Base-by-base conservation (phyloP, 148 eudicot genomes). In the Fagopyrum esculentum region DNA sequence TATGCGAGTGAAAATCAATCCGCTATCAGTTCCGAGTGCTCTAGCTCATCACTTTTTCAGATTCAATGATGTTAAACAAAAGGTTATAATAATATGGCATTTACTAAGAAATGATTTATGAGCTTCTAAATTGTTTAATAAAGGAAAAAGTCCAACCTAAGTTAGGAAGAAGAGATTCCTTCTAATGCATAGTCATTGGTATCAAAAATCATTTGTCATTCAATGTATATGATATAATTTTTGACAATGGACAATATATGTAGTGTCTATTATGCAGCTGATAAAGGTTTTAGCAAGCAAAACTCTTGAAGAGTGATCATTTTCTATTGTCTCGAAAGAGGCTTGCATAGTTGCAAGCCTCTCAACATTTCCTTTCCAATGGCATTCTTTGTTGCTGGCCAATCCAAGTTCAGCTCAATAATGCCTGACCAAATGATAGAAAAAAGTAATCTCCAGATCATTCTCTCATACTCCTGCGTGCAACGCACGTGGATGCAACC, bases 311-410 rank as follows among this genome's bases (percentile, higher is more conserved):
- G 86, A 86, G 68, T 76, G 77, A 80, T 94, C 96, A 45, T 49
- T 84, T 72, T 71, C 80, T 46, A 94, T 71, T 79, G 82, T 69
- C 77, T 90, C 90, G 70, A 94, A 83, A 76, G 84, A 80, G 78
- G 80, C 60, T 75, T 76, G 26, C 0, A 22, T 22, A 22, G 26
- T 22, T 22, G 88, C 81, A 94, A 77, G 72, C 89, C 90, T 73
- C 81, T 81, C 29, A 91, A 83, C 98, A 91, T 88, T 80, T 90
- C 92, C 80, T 79, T 88, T 47, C 97, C 97, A 79, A 94, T 87
- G 45, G 98, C 90, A 84, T 91, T 94, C 84, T 87, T 94, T 1
- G 85, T 82, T 76, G 74, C 89, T 60, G 98, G 96, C 75, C 96
- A 87, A 82, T 91, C 89, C 86, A 94, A 82, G 45, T 80, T 82